A percentile compares a stretch with the other conserved stretches of the same genome.
Evolutionary conservation across 2,329 filamentous ascomycete species (phyloP).

Genomic region (Alternaria metachromatica): DNA sequence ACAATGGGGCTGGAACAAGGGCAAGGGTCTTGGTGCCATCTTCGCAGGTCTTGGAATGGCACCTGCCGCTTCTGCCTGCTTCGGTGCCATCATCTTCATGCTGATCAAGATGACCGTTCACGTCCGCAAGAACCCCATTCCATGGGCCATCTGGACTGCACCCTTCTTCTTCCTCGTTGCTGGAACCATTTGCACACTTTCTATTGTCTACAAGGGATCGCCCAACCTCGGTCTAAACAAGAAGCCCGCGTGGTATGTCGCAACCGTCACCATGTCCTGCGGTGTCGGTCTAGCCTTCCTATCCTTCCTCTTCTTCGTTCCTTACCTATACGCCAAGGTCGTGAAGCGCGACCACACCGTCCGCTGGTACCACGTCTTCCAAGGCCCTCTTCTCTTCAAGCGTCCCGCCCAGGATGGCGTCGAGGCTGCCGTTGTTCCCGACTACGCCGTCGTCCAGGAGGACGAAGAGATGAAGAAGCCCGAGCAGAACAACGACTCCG

Average conservation of each 20-base stretch:
- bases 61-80: slow-evolving; percentile 69
- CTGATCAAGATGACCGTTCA: slow-evolving; percentile 76
- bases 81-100: slow-evolving; percentile 73
- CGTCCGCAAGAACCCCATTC: slow-evolving; percentile 72
- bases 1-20: slow-evolving; percentile 67
- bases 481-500: slow-evolving; percentile 35
- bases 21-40: slow-evolving; percentile 69
- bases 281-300: slow-evolving; percentile 67
- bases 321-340: slow-evolving; percentile 70
- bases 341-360: slow-evolving; percentile 72
- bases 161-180: slow-evolving; percentile 81
- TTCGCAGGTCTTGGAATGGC: slow-evolving; percentile 73
- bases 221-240: slow-evolving; percentile 69
- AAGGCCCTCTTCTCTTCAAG: slow-evolving; percentile 64
- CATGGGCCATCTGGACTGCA: slow-evolving; percentile 74
- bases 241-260: slow-evolving; percentile 72
- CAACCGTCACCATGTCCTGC: slow-evolving; percentile 68
- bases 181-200: slow-evolving; percentile 75
- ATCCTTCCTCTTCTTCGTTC: slow-evolving; percentile 74
- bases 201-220: slow-evolving; percentile 82
- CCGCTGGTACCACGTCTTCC: slow-evolving; percentile 67
- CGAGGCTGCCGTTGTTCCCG: slow-evolving; percentile 66
- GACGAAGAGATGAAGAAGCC: slow-evolving; percentile 52
- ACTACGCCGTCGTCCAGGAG: slow-evolving; percentile 80
- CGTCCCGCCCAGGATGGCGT: slow-evolving; percentile 63